Conservation (phyloP, 2,329 filamentous ascomycete genomes). For the Cladobotryum mycophilum region DNA sequence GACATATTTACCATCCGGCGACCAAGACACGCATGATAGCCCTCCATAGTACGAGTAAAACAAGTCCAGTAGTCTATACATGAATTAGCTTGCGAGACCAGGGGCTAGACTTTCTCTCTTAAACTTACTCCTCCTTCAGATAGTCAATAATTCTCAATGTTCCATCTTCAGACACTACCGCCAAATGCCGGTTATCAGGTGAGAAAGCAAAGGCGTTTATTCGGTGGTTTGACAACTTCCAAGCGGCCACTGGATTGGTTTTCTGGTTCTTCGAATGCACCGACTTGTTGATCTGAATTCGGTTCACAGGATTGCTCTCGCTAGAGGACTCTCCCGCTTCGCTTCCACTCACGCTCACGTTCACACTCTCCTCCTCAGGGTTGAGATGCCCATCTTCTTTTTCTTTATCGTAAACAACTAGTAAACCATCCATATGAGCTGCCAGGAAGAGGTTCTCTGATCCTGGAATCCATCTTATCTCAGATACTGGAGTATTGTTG, state of each 20-base stretch:
- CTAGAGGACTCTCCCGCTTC: conserved; percentile 32
- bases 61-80: conserved; percentile 67
- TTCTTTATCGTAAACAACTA: conserved; percentile 96
- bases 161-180: conserved; percentile 87
- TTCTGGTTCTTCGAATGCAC: conserved; percentile 93
- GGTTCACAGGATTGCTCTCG: conserved; percentile 29
- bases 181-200: conserved; percentile 78
- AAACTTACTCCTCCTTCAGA: conserved; percentile 71
- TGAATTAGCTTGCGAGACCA: conserved; percentile 9
- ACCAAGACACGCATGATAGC: conserved; percentile 92
- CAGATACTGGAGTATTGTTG: conserved; percentile 75
- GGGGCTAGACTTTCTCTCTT: not conserved
- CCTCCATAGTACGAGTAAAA: conserved; percentile 93
- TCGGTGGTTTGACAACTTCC: conserved; percentile 86
- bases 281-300: conserved; percentile 76
- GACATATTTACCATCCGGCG: conserved; percentile 92
- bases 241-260: conserved; percentile 82
- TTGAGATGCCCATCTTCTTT: conserved; percentile 81
- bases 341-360: conserved; percentile 66
- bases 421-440: conserved; percentile 81
- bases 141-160: conserved; percentile 88
- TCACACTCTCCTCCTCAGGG: conserved; percentile 57
- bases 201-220: conserved; percentile 92
- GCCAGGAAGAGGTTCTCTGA: conserved; percentile 91
- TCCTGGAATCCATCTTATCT: conserved; percentile 89